Evolutionary conservation across 2,329 filamentous ascomycete species (phyloP).

Genomic region (Penicillium sp.): DNA sequence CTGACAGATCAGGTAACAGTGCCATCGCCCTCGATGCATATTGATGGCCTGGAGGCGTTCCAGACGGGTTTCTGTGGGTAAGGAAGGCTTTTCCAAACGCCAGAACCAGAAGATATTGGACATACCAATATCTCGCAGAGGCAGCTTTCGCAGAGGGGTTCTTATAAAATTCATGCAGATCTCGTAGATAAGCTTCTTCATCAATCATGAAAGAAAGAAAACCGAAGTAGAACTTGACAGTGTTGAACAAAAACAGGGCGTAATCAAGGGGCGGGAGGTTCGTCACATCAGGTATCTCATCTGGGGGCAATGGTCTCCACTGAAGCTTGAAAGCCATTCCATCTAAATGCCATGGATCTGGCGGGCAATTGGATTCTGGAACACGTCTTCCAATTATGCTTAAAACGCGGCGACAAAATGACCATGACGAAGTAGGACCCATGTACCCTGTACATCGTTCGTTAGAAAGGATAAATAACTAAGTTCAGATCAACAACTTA

Average conservation of each 20-base stretch:
- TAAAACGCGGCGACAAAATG: constrained; percentile 44
- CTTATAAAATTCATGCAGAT: constrained; percentile 52
- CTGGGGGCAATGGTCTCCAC: constrained; percentile 36
- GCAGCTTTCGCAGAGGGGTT: constrained; percentile 37
- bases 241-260: constrained; percentile 60
- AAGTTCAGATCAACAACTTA: constrained; percentile 19
- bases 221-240: constrained; percentile 63
- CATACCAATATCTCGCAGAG: constrained; percentile 54
- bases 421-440: constrained; percentile 47
- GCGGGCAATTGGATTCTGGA: constrained; percentile 39
- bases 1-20: constrained; percentile 46
- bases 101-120: constrained; percentile 61
- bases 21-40: constrained; percentile 51
- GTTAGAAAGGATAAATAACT: constrained; percentile 3
- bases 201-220: constrained; percentile 63
- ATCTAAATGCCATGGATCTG: constrained; percentile 43
- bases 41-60: constrained; percentile 45
- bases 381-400: constrained; percentile 41
- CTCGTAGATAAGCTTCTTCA: constrained; percentile 51
- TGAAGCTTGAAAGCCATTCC: constrained; percentile 39
- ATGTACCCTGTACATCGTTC: constrained; percentile 38
- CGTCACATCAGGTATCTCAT: constrained; percentile 40
- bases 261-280: constrained; percentile 59
- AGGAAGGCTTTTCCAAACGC: constrained; percentile 64
- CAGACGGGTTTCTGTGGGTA: constrained; percentile 39